phyloP scores from a whole-genome alignment of 345 rosid species.

The Dimocarpus longan region DNA sequence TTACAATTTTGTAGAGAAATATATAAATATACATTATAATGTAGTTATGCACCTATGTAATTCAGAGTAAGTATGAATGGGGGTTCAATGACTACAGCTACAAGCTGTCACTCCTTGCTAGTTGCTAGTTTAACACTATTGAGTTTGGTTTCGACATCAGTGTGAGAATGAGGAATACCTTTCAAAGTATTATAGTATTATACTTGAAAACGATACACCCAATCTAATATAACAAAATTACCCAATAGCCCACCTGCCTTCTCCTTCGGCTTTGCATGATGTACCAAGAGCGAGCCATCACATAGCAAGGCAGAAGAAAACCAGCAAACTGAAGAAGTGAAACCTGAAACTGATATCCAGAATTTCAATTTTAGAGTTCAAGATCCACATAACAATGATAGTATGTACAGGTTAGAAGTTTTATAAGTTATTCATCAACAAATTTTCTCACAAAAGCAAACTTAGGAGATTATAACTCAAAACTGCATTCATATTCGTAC shows the following conservation, averaged over 20 bases:
- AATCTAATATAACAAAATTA: background rate
- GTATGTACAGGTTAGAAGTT: background rate
- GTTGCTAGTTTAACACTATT: background rate
- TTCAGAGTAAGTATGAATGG: background rate
- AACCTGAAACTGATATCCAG: constrained; percentile 53
- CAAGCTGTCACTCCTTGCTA: background rate
- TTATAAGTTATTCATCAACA: background rate
- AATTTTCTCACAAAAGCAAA: background rate
- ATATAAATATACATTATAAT: background rate
- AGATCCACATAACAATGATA: background rate
- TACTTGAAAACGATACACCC: constrained; percentile 4
- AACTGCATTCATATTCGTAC: background rate
- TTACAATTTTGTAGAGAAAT: background rate
- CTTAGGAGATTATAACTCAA: background rate
- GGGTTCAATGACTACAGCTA: background rate
- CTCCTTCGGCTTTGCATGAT: constrained; percentile 53
- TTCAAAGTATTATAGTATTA: background rate
- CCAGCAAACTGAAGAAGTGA: constrained; percentile 64
- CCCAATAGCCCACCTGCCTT: constrained; percentile 40
- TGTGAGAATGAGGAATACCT: background rate
- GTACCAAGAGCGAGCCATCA: constrained; percentile 60
- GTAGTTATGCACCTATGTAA: background rate
- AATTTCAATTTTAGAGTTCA: constrained; percentile 10
- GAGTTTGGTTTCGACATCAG: background rate
- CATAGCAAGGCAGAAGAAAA: constrained; percentile 62